Evolutionary conservation across 139 green algal genomes (phyloP).

Genomic region (Coelastrella sp.): DNA sequence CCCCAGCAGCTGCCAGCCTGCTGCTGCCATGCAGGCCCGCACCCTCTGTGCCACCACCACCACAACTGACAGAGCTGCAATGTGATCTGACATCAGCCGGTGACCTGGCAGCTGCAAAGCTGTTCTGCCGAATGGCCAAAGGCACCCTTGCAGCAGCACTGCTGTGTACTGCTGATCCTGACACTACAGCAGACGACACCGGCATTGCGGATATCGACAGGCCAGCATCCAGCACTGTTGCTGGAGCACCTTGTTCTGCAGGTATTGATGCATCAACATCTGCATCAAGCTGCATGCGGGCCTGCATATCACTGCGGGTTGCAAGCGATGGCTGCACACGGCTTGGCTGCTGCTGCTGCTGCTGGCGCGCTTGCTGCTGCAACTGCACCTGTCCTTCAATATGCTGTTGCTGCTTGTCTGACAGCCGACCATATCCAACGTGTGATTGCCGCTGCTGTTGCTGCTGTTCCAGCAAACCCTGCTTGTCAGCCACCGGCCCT

Average conservation of each 20-base stretch:
- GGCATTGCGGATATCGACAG: not conserved
- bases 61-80: constrained; percentile 40
- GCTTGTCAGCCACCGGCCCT: too few relatives aligned
- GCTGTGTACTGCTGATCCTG: not conserved
- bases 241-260: not conserved
- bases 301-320: not conserved
- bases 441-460: not conserved
- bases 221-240: not conserved
- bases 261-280: not conserved
- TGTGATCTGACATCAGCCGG: constrained; percentile 12
- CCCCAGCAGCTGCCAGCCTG: not conserved
- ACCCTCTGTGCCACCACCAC: not conserved
- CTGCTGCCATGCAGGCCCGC: not conserved
- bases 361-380: not conserved
- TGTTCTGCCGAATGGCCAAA: not conserved
- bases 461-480: not conserved
- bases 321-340: not conserved
- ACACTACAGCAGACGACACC: not conserved
- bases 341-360: not conserved
- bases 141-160: not conserved
- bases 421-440: not conserved
- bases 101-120: not conserved
- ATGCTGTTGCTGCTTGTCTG: not conserved
- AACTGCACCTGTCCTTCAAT: not conserved
- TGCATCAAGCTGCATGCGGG: not conserved